phyloP scores from a whole-genome alignment of 2,329 filamentous ascomycete genomes.

The Curvularia verruculosa region DNA sequence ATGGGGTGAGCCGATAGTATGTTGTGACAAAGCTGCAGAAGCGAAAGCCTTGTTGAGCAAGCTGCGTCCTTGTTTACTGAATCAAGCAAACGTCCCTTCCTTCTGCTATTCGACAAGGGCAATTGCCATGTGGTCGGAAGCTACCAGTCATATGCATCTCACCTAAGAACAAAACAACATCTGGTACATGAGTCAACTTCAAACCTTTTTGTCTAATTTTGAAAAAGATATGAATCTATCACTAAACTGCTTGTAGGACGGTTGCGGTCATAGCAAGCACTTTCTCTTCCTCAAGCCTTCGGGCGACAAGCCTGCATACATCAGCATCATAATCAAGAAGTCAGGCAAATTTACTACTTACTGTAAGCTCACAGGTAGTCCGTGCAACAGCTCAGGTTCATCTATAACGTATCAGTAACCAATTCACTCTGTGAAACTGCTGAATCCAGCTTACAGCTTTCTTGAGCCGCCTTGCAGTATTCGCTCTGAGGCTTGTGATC shows the following conservation, averaged over 20 bases:
- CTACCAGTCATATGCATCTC: neutral
- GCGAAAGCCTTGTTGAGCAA: neutral
- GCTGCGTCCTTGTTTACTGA: neutral
- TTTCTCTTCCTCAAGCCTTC: conserved; percentile 52
- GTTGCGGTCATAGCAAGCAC: conserved; percentile 49
- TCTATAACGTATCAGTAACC: conserved; percentile 31
- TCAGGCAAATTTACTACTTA: conserved; percentile 15
- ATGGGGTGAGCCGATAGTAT: conserved; percentile 13
- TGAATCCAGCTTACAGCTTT: conserved; percentile 50
- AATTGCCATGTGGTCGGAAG: neutral
- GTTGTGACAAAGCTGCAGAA: neutral
- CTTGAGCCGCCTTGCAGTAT: conserved; percentile 48
- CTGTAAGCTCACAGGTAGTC: conserved; percentile 53
- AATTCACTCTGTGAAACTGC: no score
- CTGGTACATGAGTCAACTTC: neutral
- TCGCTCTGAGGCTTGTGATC: conserved; percentile 44
- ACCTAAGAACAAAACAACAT: neutral
- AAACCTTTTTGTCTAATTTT: neutral
- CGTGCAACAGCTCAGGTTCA: conserved; percentile 48
- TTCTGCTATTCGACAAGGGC: neutral
- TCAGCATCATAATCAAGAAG: neutral
- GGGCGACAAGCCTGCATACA: conserved; percentile 42
- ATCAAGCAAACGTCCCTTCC: conserved; percentile 9
- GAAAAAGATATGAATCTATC: neutral
- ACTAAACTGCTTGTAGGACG: conserved; percentile 40